Evolutionary conservation across 257 asterid species (phyloP).

Genomic region (Verbascum thapsus): DNA sequence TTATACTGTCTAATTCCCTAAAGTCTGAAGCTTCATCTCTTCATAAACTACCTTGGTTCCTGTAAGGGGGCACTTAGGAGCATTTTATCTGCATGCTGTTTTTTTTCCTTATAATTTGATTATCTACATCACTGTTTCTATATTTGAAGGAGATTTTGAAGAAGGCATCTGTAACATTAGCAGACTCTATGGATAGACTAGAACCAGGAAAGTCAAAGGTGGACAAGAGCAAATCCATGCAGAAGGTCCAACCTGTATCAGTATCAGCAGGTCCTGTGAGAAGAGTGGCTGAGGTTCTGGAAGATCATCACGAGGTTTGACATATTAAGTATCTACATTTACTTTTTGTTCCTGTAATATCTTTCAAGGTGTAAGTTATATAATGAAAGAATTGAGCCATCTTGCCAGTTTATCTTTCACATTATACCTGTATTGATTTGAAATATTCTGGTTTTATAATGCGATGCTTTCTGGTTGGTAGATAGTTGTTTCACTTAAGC

Average conservation of each 20-base stretch:
- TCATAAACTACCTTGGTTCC: slow-evolving; percentile 22
- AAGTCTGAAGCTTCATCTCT: slow-evolving; percentile 19
- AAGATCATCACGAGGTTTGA: slow-evolving; percentile 51
- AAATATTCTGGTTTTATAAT: slow-evolving; percentile 5
- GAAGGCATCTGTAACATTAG: slow-evolving; percentile 59
- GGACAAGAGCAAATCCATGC: slow-evolving; percentile 37
- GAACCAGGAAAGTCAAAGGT: slow-evolving; percentile 42
- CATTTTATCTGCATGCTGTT: slow-evolving; percentile 17
- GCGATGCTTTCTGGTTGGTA: background rate
- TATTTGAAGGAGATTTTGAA: slow-evolving; percentile 62
- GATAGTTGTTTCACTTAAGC: background rate
- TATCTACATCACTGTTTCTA: slow-evolving; percentile 24
- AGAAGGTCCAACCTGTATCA: slow-evolving; percentile 41
- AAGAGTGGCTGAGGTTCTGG: slow-evolving; percentile 46
- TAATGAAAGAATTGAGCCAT: slow-evolving; percentile 19
- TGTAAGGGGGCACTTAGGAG: slow-evolving; percentile 21
- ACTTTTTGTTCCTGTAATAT: background rate
- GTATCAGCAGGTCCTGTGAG: slow-evolving; percentile 47
- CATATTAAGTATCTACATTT: slow-evolving; percentile 31
- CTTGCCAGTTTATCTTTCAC: slow-evolving; percentile 18
- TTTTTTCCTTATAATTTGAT: slow-evolving; percentile 21
- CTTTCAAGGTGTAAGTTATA: slow-evolving; percentile 15
- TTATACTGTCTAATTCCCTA: slow-evolving; percentile 10
- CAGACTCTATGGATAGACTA: slow-evolving; percentile 43
- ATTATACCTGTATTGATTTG: slow-evolving; percentile 2